Evolutionary conservation across 768 basidiomycete genomes (phyloP), one percentile per base, ranked within the genome.

Genomic region (Phanerochaete carnosa): DNA sequence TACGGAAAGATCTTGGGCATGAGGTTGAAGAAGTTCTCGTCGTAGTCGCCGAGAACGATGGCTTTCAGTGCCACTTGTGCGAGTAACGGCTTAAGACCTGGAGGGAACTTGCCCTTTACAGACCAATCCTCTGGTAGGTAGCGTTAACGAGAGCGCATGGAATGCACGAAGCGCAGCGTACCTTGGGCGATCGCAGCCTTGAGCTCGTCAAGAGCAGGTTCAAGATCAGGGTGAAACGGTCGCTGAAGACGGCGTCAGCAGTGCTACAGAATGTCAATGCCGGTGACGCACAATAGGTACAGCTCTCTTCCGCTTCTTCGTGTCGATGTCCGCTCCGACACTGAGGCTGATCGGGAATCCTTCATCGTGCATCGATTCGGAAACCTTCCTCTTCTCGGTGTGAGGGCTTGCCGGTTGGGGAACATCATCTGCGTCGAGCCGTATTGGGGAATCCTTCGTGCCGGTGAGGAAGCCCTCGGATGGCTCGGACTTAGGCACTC

Each of bases 1-100:
- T 98, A 98, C 0, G 94, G 94, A 67, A 98, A 94, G 39, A 96
- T 72, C 25, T 75, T 79, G 0, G 95, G 93, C 85, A 98, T 90
- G 22, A 89, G 78, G 66, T 85, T 88, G 76, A 96, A 98, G 72
- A 96, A 96, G 66, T 90, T 84, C 19, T 96, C 95, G 62, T 93
- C 90, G 73, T 96, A 97, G 70, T 95, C 87, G 71, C 88, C 90
- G n/a, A 91, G 80, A 28, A 81, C 77, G 67, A 96, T 85, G 0
- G 96, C 95, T 53, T 86, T 80, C 39, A 92, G 69, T 0, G 94
- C 92, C 43, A 92, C 81, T 11, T 83, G 71, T n/a, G 79, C 76
- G 3, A 98, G 80, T 5, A 84, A 63, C 0, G 90, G 90, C 63
- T 92, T 93, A 64, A 99, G 75, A 5, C 73, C 67, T 0, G 87